These are phyloP conservation scores for Psilocybe sp. DNA, from an alignment of 768 basidiomycete genomes.

Conservation along the genomic window DNA sequence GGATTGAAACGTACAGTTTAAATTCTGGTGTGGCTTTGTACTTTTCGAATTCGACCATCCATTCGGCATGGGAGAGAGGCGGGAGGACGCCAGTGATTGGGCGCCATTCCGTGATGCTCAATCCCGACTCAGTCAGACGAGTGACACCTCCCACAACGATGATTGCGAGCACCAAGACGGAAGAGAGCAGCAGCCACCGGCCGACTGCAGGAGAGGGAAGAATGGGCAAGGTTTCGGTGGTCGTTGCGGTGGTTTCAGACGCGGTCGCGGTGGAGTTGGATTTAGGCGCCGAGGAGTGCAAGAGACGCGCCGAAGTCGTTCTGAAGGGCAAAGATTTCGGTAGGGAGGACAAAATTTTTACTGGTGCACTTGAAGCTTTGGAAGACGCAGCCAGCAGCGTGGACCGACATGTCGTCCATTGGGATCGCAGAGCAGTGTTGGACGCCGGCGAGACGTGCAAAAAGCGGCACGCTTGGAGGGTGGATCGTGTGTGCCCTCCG, in stretches of 20 bases:
- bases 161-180: conserved; percentile 85
- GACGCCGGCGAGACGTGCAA: not conserved
- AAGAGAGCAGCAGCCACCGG: conserved; percentile 82
- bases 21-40: conserved; percentile 95
- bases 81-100: conserved; percentile 89
- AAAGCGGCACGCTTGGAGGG: not conserved
- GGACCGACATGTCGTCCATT: too few species aligned
- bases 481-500: not conserved
- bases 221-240: conserved; percentile 38
- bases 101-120: conserved; percentile 98
- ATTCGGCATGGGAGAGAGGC: conserved; percentile 71
- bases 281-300: conserved; percentile 2
- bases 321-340: too few species aligned
- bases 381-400: too few species aligned
- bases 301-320: not conserved
- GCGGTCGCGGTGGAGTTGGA: conserved; percentile 4
- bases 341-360: too few species aligned
- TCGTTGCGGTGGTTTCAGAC: conserved; percentile 9
- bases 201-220: conserved; percentile 71
- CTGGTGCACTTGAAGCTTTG: too few species aligned
- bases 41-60: conserved; percentile 89
- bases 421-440: too few species aligned
- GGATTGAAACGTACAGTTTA: conserved; percentile 63
- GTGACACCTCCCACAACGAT: conserved; percentile 96
- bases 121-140: conserved; percentile 92